Conservation (phyloP, 805 yeast genomes). For the Pichia eremophila region DNA sequence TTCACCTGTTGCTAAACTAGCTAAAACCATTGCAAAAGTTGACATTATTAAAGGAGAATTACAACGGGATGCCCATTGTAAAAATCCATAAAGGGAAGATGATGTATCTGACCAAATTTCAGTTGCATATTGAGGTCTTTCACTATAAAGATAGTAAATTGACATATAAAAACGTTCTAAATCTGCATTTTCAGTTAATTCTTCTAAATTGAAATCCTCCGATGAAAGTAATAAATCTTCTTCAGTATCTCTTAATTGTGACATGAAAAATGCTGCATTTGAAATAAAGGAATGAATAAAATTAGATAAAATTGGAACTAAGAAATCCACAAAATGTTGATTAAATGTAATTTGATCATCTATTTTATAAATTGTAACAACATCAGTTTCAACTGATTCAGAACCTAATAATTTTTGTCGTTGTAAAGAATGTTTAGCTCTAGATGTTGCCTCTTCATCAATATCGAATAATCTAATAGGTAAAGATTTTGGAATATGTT, state of each 20-base stretch:
- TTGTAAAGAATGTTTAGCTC: constrained; percentile 21
- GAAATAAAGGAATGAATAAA: constrained; percentile 49
- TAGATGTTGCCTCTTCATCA: constrained; percentile 33
- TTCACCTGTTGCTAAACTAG: constrained; percentile 60
- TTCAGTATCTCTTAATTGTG: constrained; percentile 61
- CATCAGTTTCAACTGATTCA: constrained; percentile 22
- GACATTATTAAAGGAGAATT: constrained; percentile 78
- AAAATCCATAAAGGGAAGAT: constrained; percentile 65
- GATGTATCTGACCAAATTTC: constrained; percentile 63
- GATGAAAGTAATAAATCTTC: constrained; percentile 59
- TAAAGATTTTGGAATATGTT: constrained; percentile 48
- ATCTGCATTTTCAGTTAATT: constrained; percentile 66
- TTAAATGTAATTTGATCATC: constrained; percentile 15
- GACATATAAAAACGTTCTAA: constrained; percentile 80
- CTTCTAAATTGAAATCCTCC: constrained; percentile 48
- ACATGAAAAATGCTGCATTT: constrained; percentile 57
- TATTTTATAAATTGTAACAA: constrained; percentile 18
- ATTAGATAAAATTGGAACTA: constrained; percentile 35
- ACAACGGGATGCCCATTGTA: constrained; percentile 77
- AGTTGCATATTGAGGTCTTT: constrained; percentile 47
- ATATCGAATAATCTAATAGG: constrained; percentile 46
- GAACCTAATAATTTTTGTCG: constrained; percentile 21
- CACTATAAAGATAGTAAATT: constrained; percentile 56
- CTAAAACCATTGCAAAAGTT: constrained; percentile 67
- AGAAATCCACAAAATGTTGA: constrained; percentile 26